Evolutionary conservation across 148 eudicot species (phyloP).

Genomic region (Pharnaceum exiguum): DNA sequence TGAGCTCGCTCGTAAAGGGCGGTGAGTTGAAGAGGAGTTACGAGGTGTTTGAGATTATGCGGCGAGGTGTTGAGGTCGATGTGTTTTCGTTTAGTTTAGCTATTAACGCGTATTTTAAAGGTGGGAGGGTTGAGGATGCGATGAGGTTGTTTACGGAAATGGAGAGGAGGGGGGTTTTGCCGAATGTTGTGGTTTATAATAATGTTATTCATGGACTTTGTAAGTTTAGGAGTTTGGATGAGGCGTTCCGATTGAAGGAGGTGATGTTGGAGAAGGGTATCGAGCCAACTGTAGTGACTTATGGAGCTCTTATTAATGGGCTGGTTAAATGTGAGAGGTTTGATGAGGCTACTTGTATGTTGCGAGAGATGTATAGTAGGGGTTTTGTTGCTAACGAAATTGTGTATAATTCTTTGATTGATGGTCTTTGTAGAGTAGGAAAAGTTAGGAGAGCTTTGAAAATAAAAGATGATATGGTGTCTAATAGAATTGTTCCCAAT

Average conservation of each 20-base stretch:
- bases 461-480: conserved; percentile 59
- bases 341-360: conserved; percentile 49
- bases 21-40: conserved; percentile 51
- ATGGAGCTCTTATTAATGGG: conserved; percentile 68
- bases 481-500: conserved; percentile 51
- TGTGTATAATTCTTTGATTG: conserved; percentile 68
- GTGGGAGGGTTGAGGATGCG: conserved; percentile 64
- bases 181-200: conserved; percentile 74
- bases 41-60: conserved; percentile 51
- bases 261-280: conserved; percentile 54
- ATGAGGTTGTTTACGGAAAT: conserved; percentile 51
- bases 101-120: conserved; percentile 58
- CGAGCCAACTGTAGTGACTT: conserved; percentile 52
- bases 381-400: conserved; percentile 64
- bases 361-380: conserved; percentile 54
- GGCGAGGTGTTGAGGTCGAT: conserved; percentile 43
- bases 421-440: conserved; percentile 74
- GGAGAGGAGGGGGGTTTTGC: conserved; percentile 50
- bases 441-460: conserved; percentile 45
- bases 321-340: conserved; percentile 46
- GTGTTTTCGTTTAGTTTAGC: conserved; percentile 58
- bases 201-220: conserved; percentile 73
- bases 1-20: conserved; percentile 68
- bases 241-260: conserved; percentile 58
- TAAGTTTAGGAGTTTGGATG: conserved; percentile 43